Conservation (phyloP, 2,329 filamentous ascomycete genomes). For the Penicillium sp. region DNA sequence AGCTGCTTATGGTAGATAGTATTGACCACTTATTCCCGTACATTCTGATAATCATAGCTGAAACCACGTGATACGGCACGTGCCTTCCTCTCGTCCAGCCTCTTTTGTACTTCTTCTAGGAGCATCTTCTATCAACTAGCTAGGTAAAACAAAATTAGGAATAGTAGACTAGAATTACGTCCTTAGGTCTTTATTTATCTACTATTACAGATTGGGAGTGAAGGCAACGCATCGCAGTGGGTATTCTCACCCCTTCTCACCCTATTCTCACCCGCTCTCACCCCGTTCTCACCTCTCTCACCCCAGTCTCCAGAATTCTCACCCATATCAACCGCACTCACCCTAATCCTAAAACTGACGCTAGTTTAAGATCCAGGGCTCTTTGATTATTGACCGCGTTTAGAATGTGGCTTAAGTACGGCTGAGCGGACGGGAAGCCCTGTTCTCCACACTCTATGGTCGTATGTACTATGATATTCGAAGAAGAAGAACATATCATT, state of each 20-base stretch:
- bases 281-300: constrained; percentile 11
- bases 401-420: constrained; percentile 2
- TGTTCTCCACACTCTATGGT: constrained; percentile 11
- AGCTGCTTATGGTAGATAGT: constrained; percentile 11
- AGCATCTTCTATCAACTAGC: neutral
- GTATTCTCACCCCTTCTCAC: constrained; percentile 6
- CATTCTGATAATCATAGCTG: constrained; percentile 12
- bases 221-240: neutral
- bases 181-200: neutral
- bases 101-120: constrained; percentile 7
- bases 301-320: no score
- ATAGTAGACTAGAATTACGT: neutral
- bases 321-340: constrained; percentile 2
- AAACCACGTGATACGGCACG: constrained; percentile 16
- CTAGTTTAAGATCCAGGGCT: constrained; percentile 5
- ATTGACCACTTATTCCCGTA: constrained; percentile 11
- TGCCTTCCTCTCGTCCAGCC: constrained; percentile 10
- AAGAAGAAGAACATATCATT: no score
- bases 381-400: constrained; percentile 5
- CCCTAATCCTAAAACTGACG: neutral
- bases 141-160: neutral
- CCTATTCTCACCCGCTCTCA: constrained; percentile 10
- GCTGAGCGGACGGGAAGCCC: constrained; percentile 11
- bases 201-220: neutral
- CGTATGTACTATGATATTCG: neutral